Percentiles rank a stretch among this genome's conserved stretches.
Evolutionary conservation across 768 basidiomycete species (phyloP).

Genomic region (Lentinula detonsa): DNA sequence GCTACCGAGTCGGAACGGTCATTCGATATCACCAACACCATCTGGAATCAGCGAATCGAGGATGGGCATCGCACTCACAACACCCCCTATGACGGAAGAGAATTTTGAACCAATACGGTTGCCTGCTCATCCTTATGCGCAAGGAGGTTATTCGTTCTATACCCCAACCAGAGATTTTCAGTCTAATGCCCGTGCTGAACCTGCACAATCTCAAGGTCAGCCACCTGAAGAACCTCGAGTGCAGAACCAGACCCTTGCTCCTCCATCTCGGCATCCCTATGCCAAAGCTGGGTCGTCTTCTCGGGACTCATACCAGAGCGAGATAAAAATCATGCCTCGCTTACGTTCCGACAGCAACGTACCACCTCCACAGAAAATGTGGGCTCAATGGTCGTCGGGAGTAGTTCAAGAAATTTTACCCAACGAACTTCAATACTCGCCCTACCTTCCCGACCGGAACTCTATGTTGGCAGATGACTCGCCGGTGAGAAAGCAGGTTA

Average conservation of each 20-base stretch:
- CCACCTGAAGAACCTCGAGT: not conserved
- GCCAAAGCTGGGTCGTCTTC: constrained; percentile 22
- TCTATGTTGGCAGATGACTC: not conserved
- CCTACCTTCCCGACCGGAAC: constrained; percentile 26
- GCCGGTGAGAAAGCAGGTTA: not conserved
- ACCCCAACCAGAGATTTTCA: constrained; percentile 6
- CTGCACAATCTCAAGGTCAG: not conserved
- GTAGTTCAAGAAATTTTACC: constrained; percentile 39
- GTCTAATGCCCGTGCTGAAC: constrained; percentile 33
- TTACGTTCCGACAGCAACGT: constrained; percentile 28
- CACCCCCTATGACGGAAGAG: constrained; percentile 22
- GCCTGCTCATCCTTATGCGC: constrained; percentile 45
- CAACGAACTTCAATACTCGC: constrained; percentile 42
- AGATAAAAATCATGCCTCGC: constrained; percentile 25
- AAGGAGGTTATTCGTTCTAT: constrained; percentile 29
- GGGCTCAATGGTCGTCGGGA: constrained; percentile 42
- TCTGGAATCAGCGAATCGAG: constrained; percentile 24
- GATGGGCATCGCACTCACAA: constrained; percentile 30
- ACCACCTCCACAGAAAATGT: constrained; percentile 42
- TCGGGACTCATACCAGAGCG: constrained; percentile 27
- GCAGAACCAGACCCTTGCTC: constrained; percentile 17
- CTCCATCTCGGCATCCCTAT: constrained; percentile 41
- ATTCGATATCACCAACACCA: constrained; percentile 19
- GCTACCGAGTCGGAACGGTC: constrained; percentile 8
- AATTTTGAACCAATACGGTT: constrained; percentile 27